Conservation (phyloP, 1,284 basidiomycete species). For the Ustilago cynodontis region DNA sequence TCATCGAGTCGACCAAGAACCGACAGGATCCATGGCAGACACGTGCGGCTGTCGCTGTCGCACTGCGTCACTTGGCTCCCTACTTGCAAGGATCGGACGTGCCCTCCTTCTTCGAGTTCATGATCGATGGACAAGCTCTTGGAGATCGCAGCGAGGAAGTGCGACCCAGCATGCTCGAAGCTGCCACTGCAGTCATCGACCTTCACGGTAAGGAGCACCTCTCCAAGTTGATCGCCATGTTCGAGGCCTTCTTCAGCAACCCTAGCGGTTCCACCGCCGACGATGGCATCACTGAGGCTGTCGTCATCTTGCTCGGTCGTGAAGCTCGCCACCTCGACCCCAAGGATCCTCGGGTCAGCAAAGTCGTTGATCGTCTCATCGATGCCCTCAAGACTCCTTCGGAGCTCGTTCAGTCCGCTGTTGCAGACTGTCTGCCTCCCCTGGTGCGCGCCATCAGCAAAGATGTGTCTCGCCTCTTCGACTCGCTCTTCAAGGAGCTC, state of each 20-base stretch:
- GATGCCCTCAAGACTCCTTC: slow-evolving; percentile 93
- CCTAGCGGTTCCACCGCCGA: slow-evolving; percentile 40
- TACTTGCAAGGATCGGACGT: slow-evolving; percentile 78
- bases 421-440: slow-evolving; percentile 88
- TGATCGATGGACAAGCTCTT: slow-evolving; percentile 85
- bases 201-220: slow-evolving; percentile 82
- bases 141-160: slow-evolving; percentile 88
- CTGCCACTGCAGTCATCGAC: slow-evolving; percentile 86
- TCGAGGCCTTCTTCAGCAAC: slow-evolving; percentile 82
- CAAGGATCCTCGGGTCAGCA: slow-evolving; percentile 69
- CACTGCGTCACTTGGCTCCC: slow-evolving; percentile 80
- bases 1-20: slow-evolving; percentile 89
- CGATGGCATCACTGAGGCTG: slow-evolving; percentile 82
- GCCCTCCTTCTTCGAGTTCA: slow-evolving; percentile 85
- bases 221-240: slow-evolving; percentile 82
- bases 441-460: slow-evolving; percentile 80
- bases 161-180: slow-evolving; percentile 85
- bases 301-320: slow-evolving; percentile 93
- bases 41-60: slow-evolving; percentile 80
- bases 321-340: slow-evolving; percentile 88
- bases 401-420: slow-evolving; percentile 95
- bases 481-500: slow-evolving; percentile 78
- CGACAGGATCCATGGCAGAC: slow-evolving; percentile 91
- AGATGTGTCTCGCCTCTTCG: slow-evolving; percentile 74
- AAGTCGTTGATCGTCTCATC: slow-evolving; percentile 87